Evolutionary conservation across 192 early-diverging fungal genomes (phyloP).

Genomic region (Kappamyces sp.): DNA sequence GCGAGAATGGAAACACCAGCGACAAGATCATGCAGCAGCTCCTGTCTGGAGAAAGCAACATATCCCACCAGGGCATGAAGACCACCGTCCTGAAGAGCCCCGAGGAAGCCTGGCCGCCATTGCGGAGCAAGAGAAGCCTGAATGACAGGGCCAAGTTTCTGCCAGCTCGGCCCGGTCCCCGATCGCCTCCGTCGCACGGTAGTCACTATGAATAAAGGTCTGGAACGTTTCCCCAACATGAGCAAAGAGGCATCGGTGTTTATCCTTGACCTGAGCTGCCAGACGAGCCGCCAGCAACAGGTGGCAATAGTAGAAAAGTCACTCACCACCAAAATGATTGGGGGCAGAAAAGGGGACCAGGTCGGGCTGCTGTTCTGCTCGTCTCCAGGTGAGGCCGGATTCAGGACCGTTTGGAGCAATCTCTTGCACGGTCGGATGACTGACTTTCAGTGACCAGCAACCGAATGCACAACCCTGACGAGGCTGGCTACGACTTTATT

Average conservation of each 20-base stretch:
- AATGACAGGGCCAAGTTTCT: too few relatives aligned
- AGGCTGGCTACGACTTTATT: constrained; percentile 44
- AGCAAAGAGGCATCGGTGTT: constrained; percentile 44
- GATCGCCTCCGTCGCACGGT: too few relatives aligned
- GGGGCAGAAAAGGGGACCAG: constrained; percentile 59
- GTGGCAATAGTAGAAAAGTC: constrained; percentile 20
- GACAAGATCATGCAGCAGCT: too few relatives aligned
- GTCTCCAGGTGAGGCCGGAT: constrained; percentile 37
- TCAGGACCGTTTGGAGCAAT: background rate
- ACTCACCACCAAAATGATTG: constrained; percentile 46
- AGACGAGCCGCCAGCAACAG: constrained; percentile 40
- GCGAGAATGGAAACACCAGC: too few relatives aligned
- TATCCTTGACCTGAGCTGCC: constrained; percentile 41
- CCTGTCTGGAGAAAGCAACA: too few relatives aligned
- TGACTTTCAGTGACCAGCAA: background rate
- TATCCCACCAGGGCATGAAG: too few relatives aligned
- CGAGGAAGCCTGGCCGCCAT: too few relatives aligned
- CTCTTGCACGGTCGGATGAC: background rate
- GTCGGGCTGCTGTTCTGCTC: constrained; percentile 53
- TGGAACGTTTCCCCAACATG: background rate
- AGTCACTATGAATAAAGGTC: too few relatives aligned
- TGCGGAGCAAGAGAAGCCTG: too few relatives aligned
- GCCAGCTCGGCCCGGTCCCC: too few relatives aligned
- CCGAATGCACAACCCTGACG: constrained; percentile 26
- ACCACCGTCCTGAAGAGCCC: too few relatives aligned